Conservation (phyloP, 257 asterid genomes). For the Scutellaria minor region DNA sequence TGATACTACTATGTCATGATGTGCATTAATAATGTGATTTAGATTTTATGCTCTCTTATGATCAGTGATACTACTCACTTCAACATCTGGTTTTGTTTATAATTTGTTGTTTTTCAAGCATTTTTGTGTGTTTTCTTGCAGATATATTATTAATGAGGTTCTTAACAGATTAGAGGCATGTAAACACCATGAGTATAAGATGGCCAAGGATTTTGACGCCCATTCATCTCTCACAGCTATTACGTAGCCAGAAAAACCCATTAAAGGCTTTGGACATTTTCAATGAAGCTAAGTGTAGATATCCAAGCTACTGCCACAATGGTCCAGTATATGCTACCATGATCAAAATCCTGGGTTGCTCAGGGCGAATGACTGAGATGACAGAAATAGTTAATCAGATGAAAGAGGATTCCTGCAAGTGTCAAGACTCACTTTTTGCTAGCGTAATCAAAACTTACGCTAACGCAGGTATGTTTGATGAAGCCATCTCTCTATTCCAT, state of each 20-base stretch:
- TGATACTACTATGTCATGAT: neutral
- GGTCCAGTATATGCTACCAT: slow-evolving; percentile 77
- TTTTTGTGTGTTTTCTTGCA: slow-evolving; percentile 8
- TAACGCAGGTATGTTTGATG: slow-evolving; percentile 60
- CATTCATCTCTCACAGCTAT: slow-evolving; percentile 69
- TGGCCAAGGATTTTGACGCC: slow-evolving; percentile 90
- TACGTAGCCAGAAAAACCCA: slow-evolving; percentile 77
- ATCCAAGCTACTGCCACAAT: slow-evolving; percentile 75
- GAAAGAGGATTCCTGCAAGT: slow-evolving; percentile 81
- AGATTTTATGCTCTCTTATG: slow-evolving; percentile 1
- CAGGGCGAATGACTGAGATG: slow-evolving; percentile 73
- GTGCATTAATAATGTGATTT: neutral
- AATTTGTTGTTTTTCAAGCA: neutral
- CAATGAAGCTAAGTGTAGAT: slow-evolving; percentile 62
- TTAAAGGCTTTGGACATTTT: slow-evolving; percentile 76
- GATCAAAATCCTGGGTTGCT: slow-evolving; percentile 67
- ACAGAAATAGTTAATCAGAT: slow-evolving; percentile 63
- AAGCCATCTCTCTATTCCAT: slow-evolving; percentile 70
- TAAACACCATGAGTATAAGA: slow-evolving; percentile 59
- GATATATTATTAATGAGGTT: slow-evolving; percentile 6
- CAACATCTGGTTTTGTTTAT: slow-evolving; percentile 2
- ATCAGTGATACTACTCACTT: neutral
- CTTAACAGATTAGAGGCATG: slow-evolving; percentile 26
- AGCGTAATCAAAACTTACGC: slow-evolving; percentile 63
- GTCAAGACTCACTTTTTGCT: slow-evolving; percentile 70